Conservation (phyloP, 345 rosid genomes). For the Streptanthus diversifolius region DNA sequence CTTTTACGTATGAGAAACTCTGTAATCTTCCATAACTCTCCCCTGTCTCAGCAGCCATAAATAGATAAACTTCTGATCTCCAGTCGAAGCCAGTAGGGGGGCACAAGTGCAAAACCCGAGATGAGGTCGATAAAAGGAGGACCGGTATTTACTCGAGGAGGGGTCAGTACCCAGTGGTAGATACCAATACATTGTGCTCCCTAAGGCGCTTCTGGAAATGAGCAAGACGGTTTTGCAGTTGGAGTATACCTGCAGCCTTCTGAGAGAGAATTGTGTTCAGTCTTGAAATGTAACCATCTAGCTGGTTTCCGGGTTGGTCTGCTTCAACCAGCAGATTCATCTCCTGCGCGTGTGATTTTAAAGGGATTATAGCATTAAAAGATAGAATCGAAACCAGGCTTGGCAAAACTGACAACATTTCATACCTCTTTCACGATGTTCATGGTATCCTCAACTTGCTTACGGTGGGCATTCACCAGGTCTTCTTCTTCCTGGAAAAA, state of each 20-base stretch:
- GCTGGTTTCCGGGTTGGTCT: slow-evolving; percentile 95
- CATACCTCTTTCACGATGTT: slow-evolving; percentile 89
- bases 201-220: slow-evolving; percentile 85
- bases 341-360: slow-evolving; percentile 52
- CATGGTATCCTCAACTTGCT: slow-evolving; percentile 95
- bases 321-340: slow-evolving; percentile 90
- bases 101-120: slow-evolving; percentile 22
- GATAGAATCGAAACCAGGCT: neutral
- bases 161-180: slow-evolving; percentile 59
- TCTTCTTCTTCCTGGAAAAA: slow-evolving; percentile 88
- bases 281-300: slow-evolving; percentile 69
- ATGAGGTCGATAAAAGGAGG: slow-evolving; percentile 33
- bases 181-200: slow-evolving; percentile 85
- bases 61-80: slow-evolving; percentile 22
- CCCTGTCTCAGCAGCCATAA: slow-evolving; percentile 21
- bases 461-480: slow-evolving; percentile 91
- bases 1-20: slow-evolving; percentile 15
- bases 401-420: neutral
- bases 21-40: slow-evolving; percentile 10
- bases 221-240: slow-evolving; percentile 72
- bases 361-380: neutral
- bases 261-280: slow-evolving; percentile 73
- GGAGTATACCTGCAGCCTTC: slow-evolving; percentile 85
- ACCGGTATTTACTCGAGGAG: slow-evolving; percentile 17
- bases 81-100: slow-evolving; percentile 11